Conservation (phyloP, 345 rosid species). For the Physaria fendleri region DNA sequence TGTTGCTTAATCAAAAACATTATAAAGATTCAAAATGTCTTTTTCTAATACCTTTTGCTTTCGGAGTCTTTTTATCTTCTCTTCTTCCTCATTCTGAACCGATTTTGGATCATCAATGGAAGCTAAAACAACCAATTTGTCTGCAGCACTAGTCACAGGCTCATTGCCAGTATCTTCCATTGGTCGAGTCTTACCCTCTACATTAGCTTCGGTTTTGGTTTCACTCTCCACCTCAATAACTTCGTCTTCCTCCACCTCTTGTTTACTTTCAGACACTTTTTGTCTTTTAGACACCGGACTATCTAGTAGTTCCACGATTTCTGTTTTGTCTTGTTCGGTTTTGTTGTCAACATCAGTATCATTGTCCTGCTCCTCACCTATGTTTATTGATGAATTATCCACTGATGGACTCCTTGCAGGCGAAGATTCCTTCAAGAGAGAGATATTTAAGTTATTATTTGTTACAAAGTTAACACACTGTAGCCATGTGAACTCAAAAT, state of each 20-base stretch:
- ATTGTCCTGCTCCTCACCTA: slow-evolving; percentile 53
- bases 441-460: neutral
- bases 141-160: slow-evolving; percentile 34
- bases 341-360: slow-evolving; percentile 60
- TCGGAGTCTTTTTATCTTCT: slow-evolving; percentile 33
- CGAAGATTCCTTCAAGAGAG: slow-evolving; percentile 52
- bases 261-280: slow-evolving; percentile 34
- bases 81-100: slow-evolving; percentile 41
- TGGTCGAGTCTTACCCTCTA: slow-evolving; percentile 32
- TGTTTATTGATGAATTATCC: slow-evolving; percentile 63
- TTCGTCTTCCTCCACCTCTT: slow-evolving; percentile 39
- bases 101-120: slow-evolving; percentile 29
- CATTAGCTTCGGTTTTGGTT: slow-evolving; percentile 34
- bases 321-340: slow-evolving; percentile 38
- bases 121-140: slow-evolving; percentile 29
- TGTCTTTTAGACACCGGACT: slow-evolving; percentile 34
- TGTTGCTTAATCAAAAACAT: neutral
- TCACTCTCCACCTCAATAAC: slow-evolving; percentile 41
- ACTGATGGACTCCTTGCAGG: slow-evolving; percentile 55
- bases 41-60: slow-evolving; percentile 48
- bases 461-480: neutral
- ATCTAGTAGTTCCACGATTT: slow-evolving; percentile 39
- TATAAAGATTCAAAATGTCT: neutral
- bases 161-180: slow-evolving; percentile 41
- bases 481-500: neutral